phyloP scores from a whole-genome alignment of 2,329 filamentous ascomycete species.

The Fusarium devonianum region DNA sequence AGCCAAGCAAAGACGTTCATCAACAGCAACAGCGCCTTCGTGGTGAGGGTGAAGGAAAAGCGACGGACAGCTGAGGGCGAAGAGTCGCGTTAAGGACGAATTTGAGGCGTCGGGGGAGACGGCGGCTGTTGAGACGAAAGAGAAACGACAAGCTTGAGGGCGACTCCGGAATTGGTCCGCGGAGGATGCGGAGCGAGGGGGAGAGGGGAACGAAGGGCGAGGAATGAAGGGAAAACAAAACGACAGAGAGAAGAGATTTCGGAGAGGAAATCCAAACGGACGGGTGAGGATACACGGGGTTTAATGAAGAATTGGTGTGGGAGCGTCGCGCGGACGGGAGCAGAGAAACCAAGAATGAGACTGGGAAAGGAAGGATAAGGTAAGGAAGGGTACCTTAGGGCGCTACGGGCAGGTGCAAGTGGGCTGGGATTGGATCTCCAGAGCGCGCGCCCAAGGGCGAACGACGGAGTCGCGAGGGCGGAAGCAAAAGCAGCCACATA shows the following conservation, averaged over 20 bases:
- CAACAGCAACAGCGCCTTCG: conserved; percentile 39
- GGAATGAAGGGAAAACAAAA: conserved; percentile 43
- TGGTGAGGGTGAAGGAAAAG: conserved; percentile 38
- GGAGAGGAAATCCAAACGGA: conserved; percentile 37
- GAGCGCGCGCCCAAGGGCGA: conserved; percentile 36
- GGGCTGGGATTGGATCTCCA: conserved; percentile 33
- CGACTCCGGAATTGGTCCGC: conserved; percentile 43
- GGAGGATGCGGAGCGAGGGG: conserved; percentile 45
- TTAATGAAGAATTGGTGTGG: conserved; percentile 45
- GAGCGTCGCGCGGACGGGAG: conserved; percentile 36
- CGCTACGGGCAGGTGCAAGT: conserved; percentile 19
- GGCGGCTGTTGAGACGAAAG: conserved; percentile 39
- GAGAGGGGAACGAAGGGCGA: conserved; percentile 35
- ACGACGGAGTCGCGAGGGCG: conserved; percentile 30
- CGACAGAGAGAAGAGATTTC: conserved; percentile 44
- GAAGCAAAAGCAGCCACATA: conserved; percentile 40
- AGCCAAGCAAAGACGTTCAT: conserved; percentile 38
- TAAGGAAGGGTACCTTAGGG: conserved; percentile 29
- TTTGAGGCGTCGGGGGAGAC: conserved; percentile 36
- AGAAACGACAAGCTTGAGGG: conserved; percentile 38
- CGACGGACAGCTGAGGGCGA: conserved; percentile 42
- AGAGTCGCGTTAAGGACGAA: conserved; percentile 32
- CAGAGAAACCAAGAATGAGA: conserved; percentile 27
- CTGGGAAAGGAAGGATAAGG: conserved; percentile 36
- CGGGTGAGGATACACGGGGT: conserved; percentile 43